Base-by-base conservation (phyloP, 208 protist genomes). In the Trypanosoma theileri region DNA sequence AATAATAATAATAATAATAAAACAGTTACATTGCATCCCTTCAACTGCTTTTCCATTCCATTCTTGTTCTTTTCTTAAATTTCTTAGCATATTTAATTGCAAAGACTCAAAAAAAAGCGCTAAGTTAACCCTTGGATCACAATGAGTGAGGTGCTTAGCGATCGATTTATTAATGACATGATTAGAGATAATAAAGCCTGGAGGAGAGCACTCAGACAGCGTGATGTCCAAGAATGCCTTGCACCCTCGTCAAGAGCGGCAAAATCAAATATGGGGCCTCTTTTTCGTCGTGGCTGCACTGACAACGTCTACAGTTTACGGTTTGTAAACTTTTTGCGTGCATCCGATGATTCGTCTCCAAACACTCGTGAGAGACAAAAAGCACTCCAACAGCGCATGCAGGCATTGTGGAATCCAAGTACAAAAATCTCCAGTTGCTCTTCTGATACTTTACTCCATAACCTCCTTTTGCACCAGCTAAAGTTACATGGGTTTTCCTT, bases 131-230 rank as follows among this genome's bases (percentile, higher is more conserved):
- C 17, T 42, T 42, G 17, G 9, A 41, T 3, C 17, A 42, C 10
- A 62, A 14, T 62, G 10, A 7, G 11, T 12, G 53, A 55, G 21
- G 56, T 71, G 26, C 48, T 72, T n/a, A 59, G 28, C 56, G 69
- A 69, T 13, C 59, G 45, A 41, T 51, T 69, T 52, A 71, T 75
- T 26, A 44, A 65, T 54, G 81, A 82, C 1, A 75, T 84, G 55
- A 42, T 90, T 26, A 75, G 81, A 17, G 85, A 90, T 69, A 68
- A 70, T 42, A 66, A 74, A 12, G 64, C 82, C 19, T 86, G 79
- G 85, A 51, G 74, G 35, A 68, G 85, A 35, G 85, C 85, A 40
- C 66, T 79, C n/a, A 71, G 46, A 16, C 70, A 76, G 22, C 53
- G 40, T 41, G 58, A 65, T 35, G 40, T 11, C 4, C 59, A 28